A percentile compares a stretch with the other conserved stretches of the same genome.
phyloP scores from a whole-genome alignment of 345 rosid genomes.

The Eucalyptus microcorys region DNA sequence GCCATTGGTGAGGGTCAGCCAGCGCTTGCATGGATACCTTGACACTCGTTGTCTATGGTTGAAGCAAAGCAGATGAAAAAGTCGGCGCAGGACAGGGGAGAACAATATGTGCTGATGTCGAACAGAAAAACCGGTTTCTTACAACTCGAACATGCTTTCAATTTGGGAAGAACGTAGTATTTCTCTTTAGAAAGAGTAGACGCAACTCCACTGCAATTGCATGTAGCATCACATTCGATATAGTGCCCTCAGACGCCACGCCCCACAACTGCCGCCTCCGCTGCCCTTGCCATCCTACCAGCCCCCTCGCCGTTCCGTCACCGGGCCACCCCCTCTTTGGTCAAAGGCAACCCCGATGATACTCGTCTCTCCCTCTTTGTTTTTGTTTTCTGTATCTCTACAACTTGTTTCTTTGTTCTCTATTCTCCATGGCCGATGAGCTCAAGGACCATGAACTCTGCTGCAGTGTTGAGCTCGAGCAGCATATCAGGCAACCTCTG shows the following conservation, averaged over 20 bases:
- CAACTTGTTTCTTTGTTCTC: no score
- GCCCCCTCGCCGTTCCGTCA: no score
- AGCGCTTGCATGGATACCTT: background rate
- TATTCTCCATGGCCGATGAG: no score
- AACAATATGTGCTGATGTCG: background rate
- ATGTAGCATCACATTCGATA: background rate
- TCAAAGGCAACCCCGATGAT: no score
- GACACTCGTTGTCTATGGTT: background rate
- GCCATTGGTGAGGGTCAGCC: background rate
- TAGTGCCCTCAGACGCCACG: no score
- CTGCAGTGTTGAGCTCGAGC: rapidly evolving
- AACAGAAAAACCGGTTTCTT: background rate
- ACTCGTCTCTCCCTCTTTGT: no score
- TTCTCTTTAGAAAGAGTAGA: background rate
- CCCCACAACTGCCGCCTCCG: background rate
- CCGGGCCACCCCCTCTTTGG: no score
- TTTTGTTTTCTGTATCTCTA: no score
- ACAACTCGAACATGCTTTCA: background rate
- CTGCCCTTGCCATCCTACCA: background rate
- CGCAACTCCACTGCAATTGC: background rate
- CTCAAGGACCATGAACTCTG: no score
- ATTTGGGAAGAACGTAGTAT: background rate
- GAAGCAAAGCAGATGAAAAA: background rate
- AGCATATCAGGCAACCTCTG: no score
- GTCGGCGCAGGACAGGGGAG: background rate